A percentile compares a stretch with the other conserved stretches of the same genome.
phyloP scores from a whole-genome alignment of 2,329 filamentous ascomycete species.

The Colletotrichum godetiae region DNA sequence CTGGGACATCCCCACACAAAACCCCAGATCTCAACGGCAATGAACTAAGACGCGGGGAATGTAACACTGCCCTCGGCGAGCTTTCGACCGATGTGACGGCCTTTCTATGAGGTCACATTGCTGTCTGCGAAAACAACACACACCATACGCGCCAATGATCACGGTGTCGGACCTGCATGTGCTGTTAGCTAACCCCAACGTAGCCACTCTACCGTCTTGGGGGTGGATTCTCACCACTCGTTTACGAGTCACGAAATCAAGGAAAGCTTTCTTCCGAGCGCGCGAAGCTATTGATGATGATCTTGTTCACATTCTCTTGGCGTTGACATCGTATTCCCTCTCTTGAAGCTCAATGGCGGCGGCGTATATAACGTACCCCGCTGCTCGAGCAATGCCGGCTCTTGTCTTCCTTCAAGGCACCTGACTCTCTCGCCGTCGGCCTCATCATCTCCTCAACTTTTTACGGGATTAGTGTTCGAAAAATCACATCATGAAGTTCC shows the following conservation, averaged over 20 bases:
- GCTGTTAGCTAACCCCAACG: slow-evolving; percentile 16
- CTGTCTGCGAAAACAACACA: not conserved
- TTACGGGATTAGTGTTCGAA: not conserved
- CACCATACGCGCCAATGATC: slow-evolving; percentile 25
- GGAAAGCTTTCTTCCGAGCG: slow-evolving; percentile 11
- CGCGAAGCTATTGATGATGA: not conserved
- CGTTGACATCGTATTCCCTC: not conserved
- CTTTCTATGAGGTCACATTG: slow-evolving; percentile 32
- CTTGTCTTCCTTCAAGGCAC: not conserved
- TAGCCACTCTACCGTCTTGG: slow-evolving; percentile 13
- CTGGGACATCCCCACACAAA: slow-evolving; percentile 20
- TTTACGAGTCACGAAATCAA: slow-evolving; percentile 25
- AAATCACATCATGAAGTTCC: slow-evolving; percentile 22
- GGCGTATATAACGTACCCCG: slow-evolving; percentile 20
- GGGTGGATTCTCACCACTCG: slow-evolving; percentile 14
- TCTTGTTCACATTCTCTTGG: slow-evolving; percentile 16
- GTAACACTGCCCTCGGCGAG: slow-evolving; percentile 23
- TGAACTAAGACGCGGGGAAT: slow-evolving; percentile 18
- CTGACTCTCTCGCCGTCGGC: not conserved
- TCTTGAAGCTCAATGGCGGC: not conserved
- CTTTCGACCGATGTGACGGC: slow-evolving; percentile 20
- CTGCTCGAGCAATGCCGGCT: not conserved
- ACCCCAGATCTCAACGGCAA: slow-evolving; percentile 34
- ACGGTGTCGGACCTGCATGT: slow-evolving; percentile 21
- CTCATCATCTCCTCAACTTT: not conserved